Evolutionary conservation across 768 basidiomycete species (phyloP), one percentile per base, ranked within the genome.

Genomic region (Auriculariales sp.): DNA sequence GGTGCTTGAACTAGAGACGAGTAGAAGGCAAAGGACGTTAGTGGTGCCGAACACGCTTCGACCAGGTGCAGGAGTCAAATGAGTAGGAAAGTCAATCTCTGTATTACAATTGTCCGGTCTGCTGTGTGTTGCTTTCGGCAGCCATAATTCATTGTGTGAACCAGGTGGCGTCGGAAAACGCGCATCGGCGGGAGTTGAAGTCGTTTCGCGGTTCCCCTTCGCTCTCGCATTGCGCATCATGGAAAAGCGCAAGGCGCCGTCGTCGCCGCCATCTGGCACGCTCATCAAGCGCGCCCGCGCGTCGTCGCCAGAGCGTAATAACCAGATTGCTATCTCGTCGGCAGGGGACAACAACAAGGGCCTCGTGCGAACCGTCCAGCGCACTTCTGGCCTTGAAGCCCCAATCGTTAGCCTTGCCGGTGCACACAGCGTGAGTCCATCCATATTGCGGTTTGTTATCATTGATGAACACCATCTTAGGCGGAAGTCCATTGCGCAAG

Each of bases 341-440:
- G 73, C 77, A 1, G 74, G 75, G 49, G 79, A 88, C 59, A 80
- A 83, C 53, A 71, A 78, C 63, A 86, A 87, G 61, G 86, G 81
- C 19, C 77, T 92, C 48, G 72, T 94, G 53, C 74, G 92, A 54
- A 83, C 77, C 22, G 77, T 98, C 25, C 85, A 88, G 62, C 74
- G 95, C 42, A 99, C 95, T n/a, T 91, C 87, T 65, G 82, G 76
- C 56, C 74, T 98, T 33, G 83, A 90, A 57, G 91, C 92, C 35
- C 95, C 95, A 27, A 98, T 99, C 59, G 79, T 98, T 59, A 86
- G 85, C 58, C 69, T 99, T 54, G 73, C 79, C 14, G 88, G 94
- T 2, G 82, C 91, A 3, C 91, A 95, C 66, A 74, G 79, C 46
- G 87, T 93, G 65, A 58, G 84, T 69, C 6, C 4, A n/a, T 39